Conservation (phyloP, 208 protist genomes). For the Novymonas esmeraldas region DNA sequence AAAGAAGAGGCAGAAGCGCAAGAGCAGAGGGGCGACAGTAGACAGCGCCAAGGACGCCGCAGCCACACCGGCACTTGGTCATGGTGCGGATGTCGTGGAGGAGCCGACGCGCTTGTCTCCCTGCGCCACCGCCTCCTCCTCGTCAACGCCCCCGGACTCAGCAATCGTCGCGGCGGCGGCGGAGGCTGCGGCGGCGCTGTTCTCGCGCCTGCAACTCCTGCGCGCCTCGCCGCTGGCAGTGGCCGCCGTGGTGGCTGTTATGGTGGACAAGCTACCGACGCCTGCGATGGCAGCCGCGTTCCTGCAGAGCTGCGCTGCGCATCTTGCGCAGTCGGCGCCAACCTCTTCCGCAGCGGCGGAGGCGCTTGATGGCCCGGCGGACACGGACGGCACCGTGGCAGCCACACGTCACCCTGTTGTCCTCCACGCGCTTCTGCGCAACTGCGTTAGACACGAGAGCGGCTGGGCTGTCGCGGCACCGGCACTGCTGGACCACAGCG, state of each 20-base stretch:
- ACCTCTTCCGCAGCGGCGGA: not conserved
- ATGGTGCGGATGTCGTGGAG: not conserved
- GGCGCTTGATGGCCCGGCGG: not conserved
- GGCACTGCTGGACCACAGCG: constrained; percentile 45
- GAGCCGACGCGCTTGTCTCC: not conserved
- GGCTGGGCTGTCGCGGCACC: constrained; percentile 51
- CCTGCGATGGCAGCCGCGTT: constrained; percentile 43
- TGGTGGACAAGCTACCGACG: constrained; percentile 69
- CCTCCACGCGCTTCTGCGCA: constrained; percentile 58
- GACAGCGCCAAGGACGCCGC: too few species aligned
- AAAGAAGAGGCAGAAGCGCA: not conserved
- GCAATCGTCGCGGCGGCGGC: not conserved
- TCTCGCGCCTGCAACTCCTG: constrained; percentile 45
- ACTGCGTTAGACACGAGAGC: constrained; percentile 36
- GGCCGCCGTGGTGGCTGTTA: constrained; percentile 60
- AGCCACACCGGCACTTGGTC: not conserved
- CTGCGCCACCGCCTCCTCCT: not conserved
- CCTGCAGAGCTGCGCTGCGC: constrained; percentile 35
- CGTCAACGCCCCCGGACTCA: not conserved
- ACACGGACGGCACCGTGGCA: not conserved
- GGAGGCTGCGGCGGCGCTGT: constrained; percentile 4
- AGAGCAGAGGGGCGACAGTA: too few species aligned
- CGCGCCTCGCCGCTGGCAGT: constrained; percentile 40
- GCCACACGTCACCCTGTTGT: constrained; percentile 59
- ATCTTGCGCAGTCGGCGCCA: constrained; percentile 11